Base-by-base conservation (phyloP, 2,329 filamentous ascomycete genomes). In the Teratosphaeria nubilosa region DNA sequence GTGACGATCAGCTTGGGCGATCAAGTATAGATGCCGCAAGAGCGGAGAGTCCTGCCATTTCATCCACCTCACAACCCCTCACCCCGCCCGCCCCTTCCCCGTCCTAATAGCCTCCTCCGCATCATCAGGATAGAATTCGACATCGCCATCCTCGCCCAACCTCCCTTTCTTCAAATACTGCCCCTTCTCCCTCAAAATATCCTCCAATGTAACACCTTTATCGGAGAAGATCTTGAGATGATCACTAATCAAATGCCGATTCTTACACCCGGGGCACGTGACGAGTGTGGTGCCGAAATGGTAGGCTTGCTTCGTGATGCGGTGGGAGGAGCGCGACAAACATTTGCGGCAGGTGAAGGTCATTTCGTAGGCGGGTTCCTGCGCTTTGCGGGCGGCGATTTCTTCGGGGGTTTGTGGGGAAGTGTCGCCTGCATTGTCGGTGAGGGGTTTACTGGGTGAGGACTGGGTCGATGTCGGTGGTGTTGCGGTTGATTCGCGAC, bases 271-370 rank as follows among this genome's bases (percentile, higher is more conserved):
- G 0, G 94, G 92, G 71, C 94, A 99, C 34, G 87, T 86, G 63
- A 97, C 91, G 58, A 99, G 78, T 4, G 94, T 87, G 1, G 90
- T 92, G 37, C 94, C 94, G 62, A 86, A 80, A 74, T 97, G 91
- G 72, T 99, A 99, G 32, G 90, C 94, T 70, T 97, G 94, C 74
- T 97, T 96, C 31, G 90, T 90, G 66, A 99, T 80, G 55, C 82
- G 82, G 75, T 99, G 95, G 13, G 85, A 81, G n/a, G 90, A 95
- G 59, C 91, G 86, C 37, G 82, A 77, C 52, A 80, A 78, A 76
- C 94, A 99, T 57, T 70, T 68, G 59, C 88, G 86, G 81, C 94
- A 99, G 65, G 94, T 99, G 73, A 99, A 96, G 54, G 86, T 88
- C 63, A 99, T 80, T 65, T 90, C 82, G 75, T 97, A 99, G 58